Percentiles rank a stretch among this genome's conserved stretches.
phyloP scores from a whole-genome alignment of 345 rosid species.

The Trapa bicornis region DNA sequence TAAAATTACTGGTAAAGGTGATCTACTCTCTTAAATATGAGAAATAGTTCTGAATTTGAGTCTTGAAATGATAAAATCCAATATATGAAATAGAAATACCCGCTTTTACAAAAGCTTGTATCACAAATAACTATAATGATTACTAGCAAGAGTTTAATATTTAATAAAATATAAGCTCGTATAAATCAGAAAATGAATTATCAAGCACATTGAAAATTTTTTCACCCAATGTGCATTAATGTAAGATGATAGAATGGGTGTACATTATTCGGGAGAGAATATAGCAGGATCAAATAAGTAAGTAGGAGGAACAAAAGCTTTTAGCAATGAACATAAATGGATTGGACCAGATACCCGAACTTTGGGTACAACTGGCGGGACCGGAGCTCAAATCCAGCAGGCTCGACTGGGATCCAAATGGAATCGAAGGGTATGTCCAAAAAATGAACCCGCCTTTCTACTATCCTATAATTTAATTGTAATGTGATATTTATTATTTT shows the following conservation, averaged over 20 bases:
- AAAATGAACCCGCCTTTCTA: too few species aligned
- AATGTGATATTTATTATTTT: too few species aligned
- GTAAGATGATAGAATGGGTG: not conserved
- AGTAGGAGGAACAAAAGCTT: not conserved
- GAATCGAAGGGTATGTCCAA: too few species aligned
- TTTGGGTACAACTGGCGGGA: too few species aligned
- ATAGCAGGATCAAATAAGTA: not conserved
- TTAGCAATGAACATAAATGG: slow-evolving; percentile 29
- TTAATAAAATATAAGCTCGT: too few species aligned
- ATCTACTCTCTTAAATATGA: too few species aligned
- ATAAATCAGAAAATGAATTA: not conserved
- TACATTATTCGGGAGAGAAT: not conserved
- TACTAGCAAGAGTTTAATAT: not conserved
- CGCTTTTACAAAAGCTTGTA: not conserved
- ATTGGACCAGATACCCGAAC: slow-evolving; percentile 26
- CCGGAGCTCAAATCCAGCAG: too few species aligned
- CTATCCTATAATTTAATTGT: too few species aligned
- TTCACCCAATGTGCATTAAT: not conserved
- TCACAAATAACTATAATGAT: not conserved
- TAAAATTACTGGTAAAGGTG: too few species aligned
- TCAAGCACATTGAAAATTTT: not conserved
- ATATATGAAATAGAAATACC: not conserved
- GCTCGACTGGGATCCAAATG: too few species aligned
- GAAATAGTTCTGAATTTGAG: not conserved
- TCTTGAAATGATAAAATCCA: not conserved